Conservation (phyloP, 1,284 basidiomycete genomes). For the Erythrobasidium hasegawianum region DNA sequence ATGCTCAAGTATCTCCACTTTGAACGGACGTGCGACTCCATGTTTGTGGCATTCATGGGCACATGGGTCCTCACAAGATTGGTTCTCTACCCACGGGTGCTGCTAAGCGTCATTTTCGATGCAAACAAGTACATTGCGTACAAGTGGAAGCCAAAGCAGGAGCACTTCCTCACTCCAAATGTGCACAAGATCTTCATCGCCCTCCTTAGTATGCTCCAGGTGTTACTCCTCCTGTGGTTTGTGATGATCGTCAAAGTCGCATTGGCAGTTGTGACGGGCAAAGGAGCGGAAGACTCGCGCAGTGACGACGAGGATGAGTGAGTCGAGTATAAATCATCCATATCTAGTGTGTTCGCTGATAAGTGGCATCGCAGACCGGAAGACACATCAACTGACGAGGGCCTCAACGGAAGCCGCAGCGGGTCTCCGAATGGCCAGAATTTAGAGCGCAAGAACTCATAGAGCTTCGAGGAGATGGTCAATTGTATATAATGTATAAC, state of each 20-base stretch:
- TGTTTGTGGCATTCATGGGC: conserved; percentile 75
- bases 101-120: conserved; percentile 61
- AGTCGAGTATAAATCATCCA: too few species aligned
- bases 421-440: too few species aligned
- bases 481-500: too few species aligned
- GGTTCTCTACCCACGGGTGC: conserved; percentile 66
- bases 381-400: too few species aligned
- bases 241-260: conserved; percentile 60
- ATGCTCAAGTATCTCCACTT: conserved; percentile 81
- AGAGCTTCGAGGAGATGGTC: too few species aligned
- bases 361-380: too few species aligned
- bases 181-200: conserved; percentile 57
- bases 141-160: conserved; percentile 60
- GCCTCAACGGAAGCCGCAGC: too few species aligned
- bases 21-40: conserved; percentile 65
- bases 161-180: conserved; percentile 57
- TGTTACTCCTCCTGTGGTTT: conserved; percentile 46
- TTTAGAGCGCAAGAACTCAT: too few species aligned
- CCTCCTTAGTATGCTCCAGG: conserved; percentile 64
- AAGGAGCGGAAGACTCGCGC: conserved; percentile 75
- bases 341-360: too few species aligned
- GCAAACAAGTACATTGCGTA: conserved; percentile 55
- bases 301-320: conserved; percentile 72
- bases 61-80: conserved; percentile 89
- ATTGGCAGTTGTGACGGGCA: conserved; percentile 69